Base-by-base conservation (phyloP, 2,329 filamentous ascomycete species). In the Ilyonectria robusta region DNA sequence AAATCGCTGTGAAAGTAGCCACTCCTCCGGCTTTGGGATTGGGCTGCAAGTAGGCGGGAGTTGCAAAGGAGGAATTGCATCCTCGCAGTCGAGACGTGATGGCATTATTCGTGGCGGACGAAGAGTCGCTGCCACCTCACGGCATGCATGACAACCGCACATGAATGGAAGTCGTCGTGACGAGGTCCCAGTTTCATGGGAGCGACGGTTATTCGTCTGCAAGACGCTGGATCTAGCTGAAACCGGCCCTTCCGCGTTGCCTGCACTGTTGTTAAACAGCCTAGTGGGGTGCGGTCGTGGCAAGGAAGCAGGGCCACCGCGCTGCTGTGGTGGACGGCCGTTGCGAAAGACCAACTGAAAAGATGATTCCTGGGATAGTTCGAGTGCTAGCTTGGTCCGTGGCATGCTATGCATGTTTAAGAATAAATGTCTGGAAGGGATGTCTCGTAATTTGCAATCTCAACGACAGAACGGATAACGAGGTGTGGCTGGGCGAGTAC, bases 1-100 rank as follows among this genome's bases (percentile, higher is more conserved):
- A 21, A 46, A 60, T n/a, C 37, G 35, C 21, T 17, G 47, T 6
- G 58, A 53, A 9, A 60, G 58, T 21, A 44, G 13, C 58, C 58
- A 60, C 26, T 53, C 47, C 1, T 15, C 21, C 17, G 47, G 58
- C n/a, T 60, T 37, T 1, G 17, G 29, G 26, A 60, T 13, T 3
- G 48, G 58, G 35, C 58, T 44, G 37, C 47, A 54, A n/a, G 58
- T 37, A n/a, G 58, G 50, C 11, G 58, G 58, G 21, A 60, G 48
- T 23, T 48, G n/a, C 4, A 60, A 35, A 6, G 47, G 58, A 10
- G 58, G 50, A 15, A 60, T 60, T 1, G n/a, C 35, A n/a, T 48
- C 37, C n/a, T 44, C 58, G 6, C 19, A 46, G 8, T 46, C n/a
- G 6, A 46, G 44, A 23, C 8, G 19, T 11, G n/a, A 19, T 46